Evolutionary conservation across 2,329 filamentous ascomycete species (phyloP).

Genomic region (Cladobotryum mycophilum): DNA sequence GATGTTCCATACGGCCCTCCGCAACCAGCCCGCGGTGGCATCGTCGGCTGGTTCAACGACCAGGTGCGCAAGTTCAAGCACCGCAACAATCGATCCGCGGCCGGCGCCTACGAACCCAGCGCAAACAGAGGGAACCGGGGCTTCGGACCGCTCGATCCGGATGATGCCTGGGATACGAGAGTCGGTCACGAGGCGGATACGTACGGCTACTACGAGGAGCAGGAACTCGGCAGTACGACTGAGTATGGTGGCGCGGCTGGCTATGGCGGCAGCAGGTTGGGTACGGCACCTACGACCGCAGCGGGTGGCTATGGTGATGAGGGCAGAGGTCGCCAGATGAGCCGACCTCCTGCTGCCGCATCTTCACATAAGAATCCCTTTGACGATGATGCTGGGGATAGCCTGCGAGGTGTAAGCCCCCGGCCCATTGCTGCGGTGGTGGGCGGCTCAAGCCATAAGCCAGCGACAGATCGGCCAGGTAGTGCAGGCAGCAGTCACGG

Average conservation of each 20-base stretch:
- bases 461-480: slow-evolving; percentile 25
- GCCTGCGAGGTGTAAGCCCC: slow-evolving; percentile 68
- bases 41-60: slow-evolving; percentile 68
- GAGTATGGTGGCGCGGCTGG: slow-evolving; percentile 32
- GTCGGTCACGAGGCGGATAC: slow-evolving; percentile 67
- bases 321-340: slow-evolving; percentile 38
- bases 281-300: slow-evolving; percentile 26
- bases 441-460: slow-evolving; percentile 18
- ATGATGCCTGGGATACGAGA: slow-evolving; percentile 79
- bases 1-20: slow-evolving; percentile 44
- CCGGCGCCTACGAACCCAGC: slow-evolving; percentile 63
- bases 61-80: slow-evolving; percentile 58
- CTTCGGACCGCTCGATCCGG: slow-evolving; percentile 67
- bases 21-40: slow-evolving; percentile 52
- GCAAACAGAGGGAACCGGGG: slow-evolving; percentile 43
- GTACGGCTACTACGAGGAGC: slow-evolving; percentile 70
- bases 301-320: slow-evolving; percentile 25
- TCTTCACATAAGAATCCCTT: slow-evolving; percentile 55
- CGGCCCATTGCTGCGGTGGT: slow-evolving; percentile 56
- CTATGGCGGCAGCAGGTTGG: slow-evolving; percentile 45
- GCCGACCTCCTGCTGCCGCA: slow-evolving; percentile 33
- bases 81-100: slow-evolving; percentile 58
- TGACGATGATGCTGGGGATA: slow-evolving; percentile 59
- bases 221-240: slow-evolving; percentile 50
- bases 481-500: slow-evolving; percentile 51